Base-by-base conservation (phyloP, 768 basidiomycete genomes). In the Lepiota brunneoincarnata region DNA sequence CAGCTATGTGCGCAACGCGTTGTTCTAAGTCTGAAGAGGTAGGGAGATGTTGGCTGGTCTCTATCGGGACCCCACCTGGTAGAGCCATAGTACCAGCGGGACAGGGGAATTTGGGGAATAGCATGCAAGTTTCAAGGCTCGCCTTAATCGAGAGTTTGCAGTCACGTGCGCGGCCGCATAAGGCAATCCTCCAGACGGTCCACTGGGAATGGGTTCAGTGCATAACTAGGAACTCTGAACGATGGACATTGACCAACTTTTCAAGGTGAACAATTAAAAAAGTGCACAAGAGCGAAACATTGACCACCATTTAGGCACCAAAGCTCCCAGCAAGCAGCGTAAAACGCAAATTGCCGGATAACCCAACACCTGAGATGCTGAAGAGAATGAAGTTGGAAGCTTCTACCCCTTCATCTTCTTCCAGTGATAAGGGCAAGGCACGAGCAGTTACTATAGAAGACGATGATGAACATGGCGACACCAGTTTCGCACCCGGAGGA, bases 301-400 rank as follows among this genome's bases (percentile, higher is more conserved):
- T 58, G 9, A 50, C 31, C 26, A 38, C 40, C 34, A 26, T 12
- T 23, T 44, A 88, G 89, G 78, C 84, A 10, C 86, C 87, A 15
- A 87, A 86, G 69, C 74, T 89, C 47, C 84, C 88, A 3, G 62
- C 69, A 1, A 74, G 83, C 12, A 78, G 81, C 39, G 82, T 75
- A 60, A 93, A 92, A 68, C 74, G 91, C 51, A 89, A 83, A 63
- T 75, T 91, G 69, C 83, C 86, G 6, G 86, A 89, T 62, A 83
- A 82, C 59, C 91, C 89, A 23, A 83, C 86, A 2, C 82, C 84
- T 2, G 90, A 91, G n/a, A 79, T 90, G 77, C 74, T 93, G 54
- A 93, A 92, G 72, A 87, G 82, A 68, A 80, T 92, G 77, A 82
- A 74, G 61, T 63, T 86, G 67, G 86, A 89, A 36, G 61, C 66